Evolutionary conservation across 2,329 filamentous ascomycete species (phyloP).

Genomic region (Purpureocillium lavendulum): DNA sequence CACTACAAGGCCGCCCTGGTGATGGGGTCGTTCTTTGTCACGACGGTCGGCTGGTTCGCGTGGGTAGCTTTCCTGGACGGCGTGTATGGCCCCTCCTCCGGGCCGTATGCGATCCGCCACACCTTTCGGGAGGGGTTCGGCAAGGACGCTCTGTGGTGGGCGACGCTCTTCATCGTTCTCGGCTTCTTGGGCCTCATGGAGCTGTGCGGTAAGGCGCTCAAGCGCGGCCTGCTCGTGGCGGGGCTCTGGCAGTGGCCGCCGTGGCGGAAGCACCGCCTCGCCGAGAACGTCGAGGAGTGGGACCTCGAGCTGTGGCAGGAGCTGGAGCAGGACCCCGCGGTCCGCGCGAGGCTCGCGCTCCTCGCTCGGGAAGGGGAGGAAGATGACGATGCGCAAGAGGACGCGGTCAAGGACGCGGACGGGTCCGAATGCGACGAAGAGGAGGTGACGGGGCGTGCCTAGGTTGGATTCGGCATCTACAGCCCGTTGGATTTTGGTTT

Average conservation of each 20-base stretch:
- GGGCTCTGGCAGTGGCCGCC: conserved; percentile 40
- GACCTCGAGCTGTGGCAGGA: conserved; percentile 50
- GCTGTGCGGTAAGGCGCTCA: conserved; percentile 44
- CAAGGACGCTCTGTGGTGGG: conserved; percentile 65
- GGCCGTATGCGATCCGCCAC: conserved; percentile 57
- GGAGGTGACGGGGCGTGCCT: conserved; percentile 1
- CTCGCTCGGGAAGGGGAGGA: conserved; percentile 27
- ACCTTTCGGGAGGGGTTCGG: conserved; percentile 63
- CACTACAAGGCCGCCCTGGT: conserved; percentile 66
- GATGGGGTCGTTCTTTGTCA: conserved; percentile 47
- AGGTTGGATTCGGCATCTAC: no score
- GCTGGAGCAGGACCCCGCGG: conserved; percentile 41
- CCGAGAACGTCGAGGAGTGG: conserved; percentile 38
- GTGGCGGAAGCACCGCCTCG: conserved; percentile 26
- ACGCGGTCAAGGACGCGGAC: conserved; percentile 1
- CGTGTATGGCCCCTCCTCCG: conserved; percentile 45
- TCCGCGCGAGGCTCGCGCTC: conserved; percentile 31
- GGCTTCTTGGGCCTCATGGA: conserved; percentile 56
- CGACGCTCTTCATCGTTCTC: conserved; percentile 56
- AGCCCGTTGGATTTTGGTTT: no score
- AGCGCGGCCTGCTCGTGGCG: conserved; percentile 35
- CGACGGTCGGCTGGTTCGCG: conserved; percentile 55
- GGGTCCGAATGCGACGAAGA: no score
- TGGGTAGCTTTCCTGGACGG: conserved; percentile 69
- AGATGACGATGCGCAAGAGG: conserved; percentile 13